Percentiles rank a stretch among this genome's conserved stretches.
These are phyloP conservation scores for Psilocybe cubensis DNA, from an alignment of 768 basidiomycete genomes.

Conservation along the genomic window DNA sequence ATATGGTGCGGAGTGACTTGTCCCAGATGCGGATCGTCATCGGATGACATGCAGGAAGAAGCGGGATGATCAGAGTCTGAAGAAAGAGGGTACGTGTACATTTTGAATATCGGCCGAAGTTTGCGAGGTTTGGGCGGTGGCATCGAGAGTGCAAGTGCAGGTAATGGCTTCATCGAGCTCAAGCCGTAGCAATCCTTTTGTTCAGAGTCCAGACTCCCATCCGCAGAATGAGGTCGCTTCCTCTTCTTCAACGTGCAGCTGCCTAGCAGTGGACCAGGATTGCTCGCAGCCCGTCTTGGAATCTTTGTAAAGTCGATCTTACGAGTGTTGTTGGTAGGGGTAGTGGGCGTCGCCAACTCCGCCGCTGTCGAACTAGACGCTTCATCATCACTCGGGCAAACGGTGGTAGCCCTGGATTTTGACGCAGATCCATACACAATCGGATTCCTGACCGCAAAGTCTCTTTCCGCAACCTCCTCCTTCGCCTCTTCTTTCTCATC, in stretches of 20 bases:
- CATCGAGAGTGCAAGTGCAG: constrained; percentile 15
- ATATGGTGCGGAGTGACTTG: constrained; percentile 74
- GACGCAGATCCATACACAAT: background rate
- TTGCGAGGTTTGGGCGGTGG: background rate
- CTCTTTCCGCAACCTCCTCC: background rate
- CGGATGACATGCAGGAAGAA: constrained; percentile 49
- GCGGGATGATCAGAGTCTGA: constrained; percentile 12
- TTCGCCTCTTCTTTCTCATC: background rate
- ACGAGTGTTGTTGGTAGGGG: too few species aligned
- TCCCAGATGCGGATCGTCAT: constrained; percentile 65
- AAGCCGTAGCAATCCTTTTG: background rate
- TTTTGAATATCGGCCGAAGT: constrained; percentile 1
- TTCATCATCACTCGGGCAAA: background rate
- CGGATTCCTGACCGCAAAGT: background rate
- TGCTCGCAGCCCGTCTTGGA: constrained; percentile 14
- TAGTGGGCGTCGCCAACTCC: constrained; percentile 1
- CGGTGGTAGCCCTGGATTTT: background rate
- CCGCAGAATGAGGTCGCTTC: constrained; percentile 15
- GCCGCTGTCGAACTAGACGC: background rate
- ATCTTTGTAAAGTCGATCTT: constrained; percentile 22
- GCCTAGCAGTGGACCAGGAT: constrained; percentile 14
- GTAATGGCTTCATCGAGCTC: background rate
- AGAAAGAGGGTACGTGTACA: constrained; percentile 7
- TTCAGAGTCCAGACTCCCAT: background rate
- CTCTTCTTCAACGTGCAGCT: constrained; percentile 17